A percentile compares a stretch with the other conserved stretches of the same genome.
Conservation (phyloP, 768 basidiomycete genomes). For the Cyclocybe aegerita region DNA sequence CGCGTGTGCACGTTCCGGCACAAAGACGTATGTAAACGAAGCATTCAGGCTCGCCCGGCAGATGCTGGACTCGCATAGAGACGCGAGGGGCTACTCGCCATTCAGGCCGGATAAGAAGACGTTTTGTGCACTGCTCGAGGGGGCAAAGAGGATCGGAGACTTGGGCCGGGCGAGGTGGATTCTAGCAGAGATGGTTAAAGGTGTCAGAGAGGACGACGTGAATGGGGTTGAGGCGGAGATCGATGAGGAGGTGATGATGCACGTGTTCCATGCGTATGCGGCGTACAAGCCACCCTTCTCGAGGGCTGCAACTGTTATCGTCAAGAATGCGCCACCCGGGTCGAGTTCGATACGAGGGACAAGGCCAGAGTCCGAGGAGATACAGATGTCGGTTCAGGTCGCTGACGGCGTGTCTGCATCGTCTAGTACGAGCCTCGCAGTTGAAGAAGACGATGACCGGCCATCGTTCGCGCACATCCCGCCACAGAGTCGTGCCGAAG, state of each 20-base stretch:
- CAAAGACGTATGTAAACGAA: slow-evolving; percentile 68
- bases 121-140: slow-evolving; percentile 85
- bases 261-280: slow-evolving; percentile 87
- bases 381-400: not conserved
- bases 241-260: slow-evolving; percentile 74
- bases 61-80: slow-evolving; percentile 80
- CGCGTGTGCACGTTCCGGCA: slow-evolving; percentile 71
- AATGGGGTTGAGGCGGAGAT: slow-evolving; percentile 30
- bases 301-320: slow-evolving; percentile 45
- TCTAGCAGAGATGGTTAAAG: slow-evolving; percentile 75
- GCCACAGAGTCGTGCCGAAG: slow-evolving; percentile 72
- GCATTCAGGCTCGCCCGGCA: slow-evolving; percentile 81
- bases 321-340: slow-evolving; percentile 20
- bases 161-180: slow-evolving; percentile 87
- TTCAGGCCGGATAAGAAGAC: slow-evolving; percentile 65
- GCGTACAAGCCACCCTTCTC: slow-evolving; percentile 73
- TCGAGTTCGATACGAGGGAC: not conserved
- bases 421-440: not conserved
- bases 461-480: slow-evolving; percentile 53
- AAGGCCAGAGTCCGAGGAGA: not conserved
- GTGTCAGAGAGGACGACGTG: slow-evolving; percentile 21
- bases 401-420: not conserved
- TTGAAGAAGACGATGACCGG: slow-evolving; percentile 13
- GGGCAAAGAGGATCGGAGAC: slow-evolving; percentile 86
- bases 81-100: slow-evolving; percentile 55